Evolutionary conservation across 1,284 basidiomycete species (phyloP), one percentile per base, ranked within the genome.

Genomic region (Anthracocystis walkeri): DNA sequence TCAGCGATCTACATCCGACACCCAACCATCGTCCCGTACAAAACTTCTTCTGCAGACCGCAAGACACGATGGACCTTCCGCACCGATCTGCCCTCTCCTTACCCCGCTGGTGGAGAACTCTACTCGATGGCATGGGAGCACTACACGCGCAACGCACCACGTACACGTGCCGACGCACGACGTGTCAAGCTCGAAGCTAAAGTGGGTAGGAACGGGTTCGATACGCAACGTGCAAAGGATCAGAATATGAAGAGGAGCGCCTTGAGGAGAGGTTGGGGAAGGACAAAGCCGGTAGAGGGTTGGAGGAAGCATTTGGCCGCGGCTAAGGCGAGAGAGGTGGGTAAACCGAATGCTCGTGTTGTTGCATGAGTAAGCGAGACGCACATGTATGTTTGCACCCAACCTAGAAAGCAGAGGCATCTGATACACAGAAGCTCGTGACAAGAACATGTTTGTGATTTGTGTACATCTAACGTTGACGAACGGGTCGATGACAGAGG

Each of bases 1-100:
- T 95, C 95, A 6, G 91, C 92, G 20, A 89, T 99, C 65, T 98
- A 97, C 85, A 90, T 98, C 35, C 93, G 96, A 50, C 94, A 98
- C 84, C 97, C 97, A 2, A 97, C 95, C 0, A 94, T 96, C 0
- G 90, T 94, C 27, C 92, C 94, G 52, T 88, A 75, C 65, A 59
- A 58, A 18, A 49, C 52, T 11, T 20, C 18, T 7, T 23, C 27
- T 1, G 20, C 41, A 1, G 58, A 71, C 45, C 53, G 53, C 23
- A 66, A 63, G 23, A 18, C 46, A 1, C 56, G 56, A 11, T 75
- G 73, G 73, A 68, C 59, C 2, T 83, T 74, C 78, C 71, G 74
- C 21, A 76, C 77, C 42, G 83, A 84, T 55, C 71, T 84, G 14
- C 80, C 83, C 16, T 80, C 81, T 2, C 83, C 83, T 0, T 84